Evolutionary conservation across 2,329 filamentous ascomycete species (phyloP), one percentile per base, ranked within the genome.

Genomic region (Arthrobotrys musiformis): DNA sequence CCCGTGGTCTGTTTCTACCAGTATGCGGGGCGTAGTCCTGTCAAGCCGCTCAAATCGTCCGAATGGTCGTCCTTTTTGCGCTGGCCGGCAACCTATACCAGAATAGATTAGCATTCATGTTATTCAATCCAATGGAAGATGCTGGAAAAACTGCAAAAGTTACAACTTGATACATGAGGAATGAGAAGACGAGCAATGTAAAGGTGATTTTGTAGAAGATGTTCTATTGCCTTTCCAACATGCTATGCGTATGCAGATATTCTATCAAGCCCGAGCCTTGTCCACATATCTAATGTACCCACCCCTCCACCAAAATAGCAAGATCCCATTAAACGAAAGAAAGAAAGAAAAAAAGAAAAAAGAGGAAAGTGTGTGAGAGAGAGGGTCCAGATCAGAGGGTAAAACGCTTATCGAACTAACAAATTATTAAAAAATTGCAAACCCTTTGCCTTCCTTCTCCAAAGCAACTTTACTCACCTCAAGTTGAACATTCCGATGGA

Each of bases 401-500:
- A 30, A 56, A 30, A 15, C 9, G 33, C 26, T 15, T n/a, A 35
- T 40, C 22, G 68, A 62, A 76, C 64, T 19, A 50, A 62, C 42
- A 46, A 33, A 42, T 5, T 24, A n/a, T 58, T 54, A 78, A 48
- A 70, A 72, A 17, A 76, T 56, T 22, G 64, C 50, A 67, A 73
- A 68, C 4, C 68, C 48, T n/a, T 68, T 63, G n/a, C 67, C 69
- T 54, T 68, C 78, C 24, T 46, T 30, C 35, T 58, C 61, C 19
- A 72, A 24, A 30, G 52, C 33, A 19, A 22, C 56, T 44, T 40
- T 24, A 84, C 88, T 84, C 83, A 91, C 89, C 88, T 99, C 95
- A 79, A 97, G 86, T 83, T 97, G 94, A 79, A 99, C 95, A 80
- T 92, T 90, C 81, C 94, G 91, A 84, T 99, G 95, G 79, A 98